phyloP scores from a whole-genome alignment of 1,284 basidiomycete species.

The Ustilago sp. region DNA sequence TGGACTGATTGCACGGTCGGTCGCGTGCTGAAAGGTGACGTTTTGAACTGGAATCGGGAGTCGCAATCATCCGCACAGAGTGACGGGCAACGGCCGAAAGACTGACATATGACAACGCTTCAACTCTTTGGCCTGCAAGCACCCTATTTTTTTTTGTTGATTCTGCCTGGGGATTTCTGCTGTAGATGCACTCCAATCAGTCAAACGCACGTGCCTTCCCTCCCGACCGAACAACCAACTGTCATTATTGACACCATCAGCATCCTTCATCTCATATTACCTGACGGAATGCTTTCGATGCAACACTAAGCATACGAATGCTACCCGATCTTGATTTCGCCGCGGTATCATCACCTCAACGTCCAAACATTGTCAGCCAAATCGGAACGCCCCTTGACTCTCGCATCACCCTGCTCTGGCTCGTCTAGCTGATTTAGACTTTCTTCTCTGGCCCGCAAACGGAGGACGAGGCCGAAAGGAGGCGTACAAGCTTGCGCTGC shows the following conservation, averaged over 20 bases:
- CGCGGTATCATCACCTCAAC: background rate
- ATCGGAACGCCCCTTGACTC: too few species aligned
- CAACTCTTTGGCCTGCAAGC: background rate
- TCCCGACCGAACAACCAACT: background rate
- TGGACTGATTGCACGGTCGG: background rate
- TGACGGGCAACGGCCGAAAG: constrained; percentile 21
- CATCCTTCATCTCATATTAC: background rate
- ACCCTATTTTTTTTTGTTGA: background rate
- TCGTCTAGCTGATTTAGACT: background rate
- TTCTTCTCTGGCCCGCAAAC: background rate
- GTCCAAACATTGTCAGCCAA: too few species aligned
- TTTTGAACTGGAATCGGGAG: background rate
- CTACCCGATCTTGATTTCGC: background rate
- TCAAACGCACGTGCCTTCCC: constrained; percentile 32
- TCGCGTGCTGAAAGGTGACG: constrained; percentile 15
- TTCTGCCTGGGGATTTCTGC: background rate
- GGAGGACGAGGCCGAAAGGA: background rate
- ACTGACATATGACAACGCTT: background rate
- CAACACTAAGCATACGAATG: background rate
- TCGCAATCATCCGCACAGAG: background rate
- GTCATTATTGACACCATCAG: background rate
- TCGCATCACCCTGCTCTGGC: too few species aligned
- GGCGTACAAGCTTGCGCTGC: background rate
- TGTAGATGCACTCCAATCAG: background rate
- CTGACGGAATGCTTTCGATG: background rate